phyloP scores from a whole-genome alignment of 371 early-diverging fungal species.

The Funneliformis caledonium region DNA sequence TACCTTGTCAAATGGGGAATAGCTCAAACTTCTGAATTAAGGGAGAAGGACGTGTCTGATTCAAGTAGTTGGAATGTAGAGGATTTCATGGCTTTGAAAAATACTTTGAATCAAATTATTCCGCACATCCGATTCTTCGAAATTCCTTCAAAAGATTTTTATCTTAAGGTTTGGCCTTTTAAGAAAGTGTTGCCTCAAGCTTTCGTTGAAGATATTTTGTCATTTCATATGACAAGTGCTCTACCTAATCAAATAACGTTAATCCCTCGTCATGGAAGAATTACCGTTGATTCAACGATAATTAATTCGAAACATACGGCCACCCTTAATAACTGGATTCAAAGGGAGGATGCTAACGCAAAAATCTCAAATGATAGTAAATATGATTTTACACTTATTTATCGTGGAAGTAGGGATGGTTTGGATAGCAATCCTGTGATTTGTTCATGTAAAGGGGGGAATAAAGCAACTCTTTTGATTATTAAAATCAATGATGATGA shows the following conservation, averaged over 20 bases:
- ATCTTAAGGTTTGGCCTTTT: conserved; percentile 22
- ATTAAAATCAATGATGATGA: background rate
- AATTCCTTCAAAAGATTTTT: conserved; percentile 17
- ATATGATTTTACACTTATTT: conserved; percentile 24
- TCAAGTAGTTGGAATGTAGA: conserved; percentile 9
- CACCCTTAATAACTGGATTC: conserved; percentile 3
- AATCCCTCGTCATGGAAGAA: background rate
- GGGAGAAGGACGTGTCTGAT: background rate
- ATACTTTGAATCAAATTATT: background rate
- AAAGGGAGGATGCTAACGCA: background rate
- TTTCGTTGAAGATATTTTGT: conserved; percentile 9
- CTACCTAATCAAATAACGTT: background rate
- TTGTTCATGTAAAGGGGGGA: conserved; percentile 12
- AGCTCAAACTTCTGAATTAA: background rate
- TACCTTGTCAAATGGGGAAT: conserved; percentile 32
- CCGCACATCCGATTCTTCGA: conserved; percentile 16
- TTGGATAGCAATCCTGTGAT: background rate
- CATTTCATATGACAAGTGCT: background rate
- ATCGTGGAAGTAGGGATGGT: conserved; percentile 15
- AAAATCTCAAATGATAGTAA: background rate
- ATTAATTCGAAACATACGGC: conserved; percentile 26
- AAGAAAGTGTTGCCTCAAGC: background rate
- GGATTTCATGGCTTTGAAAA: background rate
- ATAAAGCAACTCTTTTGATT: background rate
- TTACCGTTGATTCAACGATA: background rate